Base-by-base conservation (phyloP, 495 filamentous ascomycete genomes). In the Letharia columbiana region DNA sequence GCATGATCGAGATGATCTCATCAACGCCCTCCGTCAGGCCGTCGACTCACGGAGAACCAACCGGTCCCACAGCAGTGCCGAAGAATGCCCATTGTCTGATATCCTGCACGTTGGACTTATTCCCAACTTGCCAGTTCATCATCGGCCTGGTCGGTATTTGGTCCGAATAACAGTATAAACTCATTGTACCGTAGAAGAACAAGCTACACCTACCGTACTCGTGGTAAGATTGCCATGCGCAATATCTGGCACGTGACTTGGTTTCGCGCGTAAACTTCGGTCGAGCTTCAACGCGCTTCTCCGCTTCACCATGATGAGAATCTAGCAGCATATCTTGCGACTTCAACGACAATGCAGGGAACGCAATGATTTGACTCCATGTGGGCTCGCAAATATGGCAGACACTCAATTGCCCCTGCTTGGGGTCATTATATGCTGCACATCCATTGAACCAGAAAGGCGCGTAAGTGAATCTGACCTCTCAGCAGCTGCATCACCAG, bases 391-490 rank as follows among this genome's bases (percentile, higher is more conserved):
- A 57, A 18, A 37, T 7, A 81, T 81, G 78, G 74, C 68, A 82
- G 80, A 82, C 75, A 80, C 65, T 20, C 71, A 83, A 68, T 79
- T 79, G 61, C 93, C 94, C 61, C 86, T 98, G 68, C 77, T 78
- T 64, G 91, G 91, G 62, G 85, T 91, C 61, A 84, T 96, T 60
- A 80, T 98, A 67, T 98, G 94, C 80, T 96, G 92, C 75, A 98
- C 94, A 33, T 90, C 88, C 40, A 87, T 98, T 52, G 78, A 87
- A 33, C 81, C 89, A 47, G 92, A 97, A 70, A 80, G 87, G 71
- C 86, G 91, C 73, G 93, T 96, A 80, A 71, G 85, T 82, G 7
- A 23, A 42, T 50, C 61, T 44, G 4, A 59, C 56, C 64, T 40
- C 39, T 41, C 23, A 5, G 57, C 20, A 20, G 18, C 39, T 39